These are phyloP conservation scores for Pichia sp. DNA, from an alignment of 1,139 yeast genomes.

Conservation along the genomic window DNA sequence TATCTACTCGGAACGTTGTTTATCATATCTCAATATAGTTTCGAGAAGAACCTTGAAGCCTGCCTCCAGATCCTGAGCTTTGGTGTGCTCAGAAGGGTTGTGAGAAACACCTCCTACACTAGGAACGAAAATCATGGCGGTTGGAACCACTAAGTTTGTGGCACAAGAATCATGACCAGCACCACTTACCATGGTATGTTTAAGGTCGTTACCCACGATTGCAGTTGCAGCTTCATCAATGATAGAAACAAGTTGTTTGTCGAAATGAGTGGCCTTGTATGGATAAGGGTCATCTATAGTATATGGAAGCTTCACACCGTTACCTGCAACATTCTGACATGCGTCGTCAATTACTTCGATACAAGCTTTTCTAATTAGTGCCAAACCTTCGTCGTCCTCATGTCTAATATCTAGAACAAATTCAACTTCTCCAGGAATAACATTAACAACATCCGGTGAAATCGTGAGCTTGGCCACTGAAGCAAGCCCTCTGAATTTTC, in stretches of 20 bases:
- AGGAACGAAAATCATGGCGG: slow-evolving; percentile 71
- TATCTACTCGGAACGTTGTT: slow-evolving; percentile 16
- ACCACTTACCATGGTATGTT: slow-evolving; percentile 50
- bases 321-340: slow-evolving; percentile 25
- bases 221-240: slow-evolving; percentile 46
- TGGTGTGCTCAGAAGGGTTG: slow-evolving; percentile 57
- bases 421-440: slow-evolving; percentile 53
- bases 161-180: slow-evolving; percentile 72
- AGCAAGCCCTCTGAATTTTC: slow-evolving; percentile 43
- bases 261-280: slow-evolving; percentile 50
- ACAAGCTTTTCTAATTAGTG: slow-evolving; percentile 34
- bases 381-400: slow-evolving; percentile 38
- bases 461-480: slow-evolving; percentile 53
- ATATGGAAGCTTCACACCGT: slow-evolving; percentile 35
- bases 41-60: slow-evolving; percentile 55
- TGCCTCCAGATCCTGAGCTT: slow-evolving; percentile 53
- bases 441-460: slow-evolving; percentile 57
- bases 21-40: slow-evolving; percentile 52
- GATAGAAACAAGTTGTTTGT: slow-evolving; percentile 41
- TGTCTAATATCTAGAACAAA: slow-evolving; percentile 57
- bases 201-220: slow-evolving; percentile 38
- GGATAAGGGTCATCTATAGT: slow-evolving; percentile 46
- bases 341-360: slow-evolving; percentile 35
- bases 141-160: slow-evolving; percentile 50
- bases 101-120: slow-evolving; percentile 65